These are phyloP conservation scores for Peronosclerospora sorghi DNA, from an alignment of 352 stramenopile species.

Conservation along the genomic window DNA sequence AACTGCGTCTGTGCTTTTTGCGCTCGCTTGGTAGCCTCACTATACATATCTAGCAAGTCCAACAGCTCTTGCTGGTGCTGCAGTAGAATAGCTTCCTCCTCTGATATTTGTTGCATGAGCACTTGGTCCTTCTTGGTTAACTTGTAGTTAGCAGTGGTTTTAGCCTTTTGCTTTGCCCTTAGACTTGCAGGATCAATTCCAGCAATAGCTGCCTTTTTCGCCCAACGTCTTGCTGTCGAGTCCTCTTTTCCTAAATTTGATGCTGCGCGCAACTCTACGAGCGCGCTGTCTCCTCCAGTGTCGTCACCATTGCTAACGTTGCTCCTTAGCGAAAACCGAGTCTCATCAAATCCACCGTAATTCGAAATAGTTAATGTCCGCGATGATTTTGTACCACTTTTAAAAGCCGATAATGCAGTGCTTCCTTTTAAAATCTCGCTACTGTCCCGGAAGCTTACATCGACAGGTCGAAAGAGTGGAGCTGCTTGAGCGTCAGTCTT, in stretches of 20 bases:
- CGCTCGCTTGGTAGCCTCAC: constrained; percentile 23
- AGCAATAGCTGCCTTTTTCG: constrained; percentile 20
- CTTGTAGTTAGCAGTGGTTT: constrained; percentile 20
- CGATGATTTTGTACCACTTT: constrained; percentile 15
- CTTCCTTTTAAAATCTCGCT: constrained; percentile 5
- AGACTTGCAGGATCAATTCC: constrained; percentile 20
- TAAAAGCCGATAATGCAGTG: constrained; percentile 4
- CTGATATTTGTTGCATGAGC: constrained; percentile 32
- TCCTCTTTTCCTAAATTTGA: constrained; percentile 16
- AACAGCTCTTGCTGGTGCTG: constrained; percentile 38
- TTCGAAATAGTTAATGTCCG: constrained; percentile 19
- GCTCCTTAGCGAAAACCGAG: constrained; percentile 10
- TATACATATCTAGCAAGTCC: constrained; percentile 31
- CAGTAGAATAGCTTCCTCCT: constrained; percentile 32
- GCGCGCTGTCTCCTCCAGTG: constrained; percentile 14
- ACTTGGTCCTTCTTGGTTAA: constrained; percentile 22
- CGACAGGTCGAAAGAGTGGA: constrained; percentile 4
- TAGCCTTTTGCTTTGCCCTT: constrained; percentile 11
- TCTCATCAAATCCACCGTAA: constrained; percentile 18
- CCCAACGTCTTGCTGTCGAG: constrained; percentile 8
- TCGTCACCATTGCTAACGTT: constrained; percentile 12
- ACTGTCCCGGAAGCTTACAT: constrained; percentile 11
- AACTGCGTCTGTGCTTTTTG: constrained; percentile 21
- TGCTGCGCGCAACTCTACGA: constrained; percentile 18
- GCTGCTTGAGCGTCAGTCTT: constrained; percentile 3